Evolutionary conservation across 2,329 filamentous ascomycete genomes (phyloP).

Genomic region (Alternaria postmessia): DNA sequence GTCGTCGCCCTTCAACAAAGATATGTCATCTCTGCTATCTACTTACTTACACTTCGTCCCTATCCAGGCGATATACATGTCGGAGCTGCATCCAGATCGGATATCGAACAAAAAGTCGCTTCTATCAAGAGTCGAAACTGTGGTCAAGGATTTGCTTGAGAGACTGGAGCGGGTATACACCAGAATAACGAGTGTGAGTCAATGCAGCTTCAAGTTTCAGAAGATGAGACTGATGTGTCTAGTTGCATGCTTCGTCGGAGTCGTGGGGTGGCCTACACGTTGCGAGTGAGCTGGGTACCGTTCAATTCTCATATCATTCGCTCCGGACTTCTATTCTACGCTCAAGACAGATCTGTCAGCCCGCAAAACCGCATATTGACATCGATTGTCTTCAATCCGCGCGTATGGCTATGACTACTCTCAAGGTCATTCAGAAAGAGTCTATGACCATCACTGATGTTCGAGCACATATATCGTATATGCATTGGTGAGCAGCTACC

Average conservation of each 20-base stretch:
- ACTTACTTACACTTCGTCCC: constrained; percentile 30
- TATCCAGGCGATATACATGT: constrained; percentile 25
- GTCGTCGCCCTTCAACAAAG: constrained; percentile 18
- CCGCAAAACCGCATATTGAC: constrained; percentile 16
- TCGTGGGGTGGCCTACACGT: constrained; percentile 26
- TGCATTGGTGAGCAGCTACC: constrained; percentile 25
- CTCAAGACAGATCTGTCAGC: constrained; percentile 27
- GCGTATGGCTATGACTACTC: constrained; percentile 27
- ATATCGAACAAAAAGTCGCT: constrained; percentile 23
- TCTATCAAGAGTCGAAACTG: constrained; percentile 19
- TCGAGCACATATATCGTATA: constrained; percentile 24
- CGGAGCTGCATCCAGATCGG: constrained; percentile 22
- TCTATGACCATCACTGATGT: constrained; percentile 17
- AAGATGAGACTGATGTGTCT: background rate
- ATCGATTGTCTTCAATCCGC: constrained; percentile 22
- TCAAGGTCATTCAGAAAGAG: constrained; percentile 22
- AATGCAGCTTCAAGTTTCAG: background rate
- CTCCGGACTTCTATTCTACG: constrained; percentile 31
- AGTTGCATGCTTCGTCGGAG: constrained; percentile 24
- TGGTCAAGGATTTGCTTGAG: constrained; percentile 22
- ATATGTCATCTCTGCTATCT: constrained; percentile 20
- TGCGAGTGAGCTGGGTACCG: constrained; percentile 24
- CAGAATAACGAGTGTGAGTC: constrained; percentile 20
- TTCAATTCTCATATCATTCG: constrained; percentile 34
- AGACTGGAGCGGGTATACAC: constrained; percentile 21